A percentile compares a stretch with the other conserved stretches of the same genome.
Evolutionary conservation across 768 basidiomycete genomes (phyloP).

Genomic region (Auricularia auricula-judae): DNA sequence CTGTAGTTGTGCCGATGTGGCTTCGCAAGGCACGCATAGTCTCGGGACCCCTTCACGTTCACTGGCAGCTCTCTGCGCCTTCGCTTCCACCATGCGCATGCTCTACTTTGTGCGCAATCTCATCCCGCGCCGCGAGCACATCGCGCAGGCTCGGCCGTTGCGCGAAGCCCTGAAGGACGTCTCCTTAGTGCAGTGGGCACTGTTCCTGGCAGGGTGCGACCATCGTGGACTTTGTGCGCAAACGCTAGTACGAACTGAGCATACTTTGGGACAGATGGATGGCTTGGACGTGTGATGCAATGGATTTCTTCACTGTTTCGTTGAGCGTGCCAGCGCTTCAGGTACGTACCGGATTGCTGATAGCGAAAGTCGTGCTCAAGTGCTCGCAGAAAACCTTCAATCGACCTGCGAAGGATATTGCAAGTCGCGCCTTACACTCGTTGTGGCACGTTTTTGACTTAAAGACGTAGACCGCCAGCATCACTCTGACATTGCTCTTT

Average conservation of each 20-base stretch:
- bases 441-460: neutral
- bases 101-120: conserved; percentile 22
- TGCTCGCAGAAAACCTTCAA: neutral
- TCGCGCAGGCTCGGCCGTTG: conserved; percentile 26
- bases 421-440: conserved; percentile 12
- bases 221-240: neutral
- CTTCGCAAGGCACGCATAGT: too few species aligned
- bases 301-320: conserved; percentile 71
- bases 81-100: neutral
- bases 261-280: conserved; percentile 45
- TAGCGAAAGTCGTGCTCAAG: neutral
- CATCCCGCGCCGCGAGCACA: conserved; percentile 36
- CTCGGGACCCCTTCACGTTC: too few species aligned
- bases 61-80: too few species aligned
- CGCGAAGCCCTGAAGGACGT: conserved; percentile 32
- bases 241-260: conserved; percentile 7
- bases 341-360: conserved; percentile 3
- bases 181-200: conserved; percentile 43
- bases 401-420: conserved; percentile 31
- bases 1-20: too few species aligned
- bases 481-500: neutral
- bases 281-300: conserved; percentile 79
- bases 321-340: conserved; percentile 21
- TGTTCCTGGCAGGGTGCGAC: conserved; percentile 40
- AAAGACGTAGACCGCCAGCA: neutral